Percentiles rank a stretch among this genome's conserved stretches.
phyloP scores from a whole-genome alignment of 495 filamentous ascomycete species.

The Aspergillus ellipticus region DNA sequence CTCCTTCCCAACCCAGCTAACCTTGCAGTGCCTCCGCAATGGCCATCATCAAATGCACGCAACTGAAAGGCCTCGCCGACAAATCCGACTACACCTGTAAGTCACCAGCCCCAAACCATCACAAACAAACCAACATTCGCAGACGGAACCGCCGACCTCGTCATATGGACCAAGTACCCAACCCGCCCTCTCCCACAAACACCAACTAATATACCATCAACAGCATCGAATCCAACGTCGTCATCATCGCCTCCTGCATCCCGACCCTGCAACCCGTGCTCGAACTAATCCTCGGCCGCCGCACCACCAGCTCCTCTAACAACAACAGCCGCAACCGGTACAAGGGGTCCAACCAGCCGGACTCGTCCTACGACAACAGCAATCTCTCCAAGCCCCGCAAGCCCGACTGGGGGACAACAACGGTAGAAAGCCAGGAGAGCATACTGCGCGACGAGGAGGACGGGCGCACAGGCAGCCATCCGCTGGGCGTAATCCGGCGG shows the following conservation, averaged over 20 bases:
- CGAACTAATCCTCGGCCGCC: constrained; percentile 34
- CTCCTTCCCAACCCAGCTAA: too few relatives aligned
- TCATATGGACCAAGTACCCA: constrained; percentile 36
- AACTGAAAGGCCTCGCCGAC: constrained; percentile 32
- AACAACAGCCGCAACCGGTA: constrained; percentile 22
- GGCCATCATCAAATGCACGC: constrained; percentile 36
- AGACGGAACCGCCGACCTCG: constrained; percentile 33
- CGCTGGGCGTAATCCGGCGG: constrained; percentile 21
- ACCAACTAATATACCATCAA: not conserved
- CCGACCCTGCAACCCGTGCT: constrained; percentile 39
- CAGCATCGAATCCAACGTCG: constrained; percentile 40
- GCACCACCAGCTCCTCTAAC: constrained; percentile 24
- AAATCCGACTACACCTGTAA: constrained; percentile 34
- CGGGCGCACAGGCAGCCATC: constrained; percentile 1
- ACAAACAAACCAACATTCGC: constrained; percentile 3
- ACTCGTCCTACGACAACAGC: constrained; percentile 14
- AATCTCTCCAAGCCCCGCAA: constrained; percentile 15
- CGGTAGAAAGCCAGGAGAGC: constrained; percentile 29
- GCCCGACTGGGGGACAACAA: constrained; percentile 22
- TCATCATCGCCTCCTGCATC: constrained; percentile 42
- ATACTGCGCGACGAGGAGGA: constrained; percentile 18
- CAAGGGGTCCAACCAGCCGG: constrained; percentile 13
- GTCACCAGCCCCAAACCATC: not conserved
- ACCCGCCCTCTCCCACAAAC: not conserved
- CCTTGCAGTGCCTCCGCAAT: constrained; percentile 26